Evolutionary conservation across 2,329 filamentous ascomycete species (phyloP).

Genomic region (Ophiostoma perfectum): DNA sequence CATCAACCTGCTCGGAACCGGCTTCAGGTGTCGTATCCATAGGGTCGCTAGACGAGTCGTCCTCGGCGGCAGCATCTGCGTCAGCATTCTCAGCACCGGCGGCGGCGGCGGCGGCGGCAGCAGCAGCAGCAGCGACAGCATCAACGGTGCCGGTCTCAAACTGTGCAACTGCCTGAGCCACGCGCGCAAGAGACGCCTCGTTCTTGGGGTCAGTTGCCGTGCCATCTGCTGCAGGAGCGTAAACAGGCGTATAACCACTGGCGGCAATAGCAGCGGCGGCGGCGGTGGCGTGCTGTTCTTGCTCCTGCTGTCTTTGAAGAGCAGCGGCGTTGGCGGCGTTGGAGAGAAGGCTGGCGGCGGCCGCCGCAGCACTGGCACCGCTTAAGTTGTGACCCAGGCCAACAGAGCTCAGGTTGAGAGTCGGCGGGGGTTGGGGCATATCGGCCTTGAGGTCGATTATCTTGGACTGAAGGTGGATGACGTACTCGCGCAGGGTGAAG

Average conservation of each 20-base stretch:
- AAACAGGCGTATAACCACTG: background rate
- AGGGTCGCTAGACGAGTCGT: constrained; percentile 14
- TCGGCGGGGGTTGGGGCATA: constrained; percentile 74
- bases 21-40: constrained; percentile 21
- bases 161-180: constrained; percentile 43
- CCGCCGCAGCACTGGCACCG: constrained; percentile 10
- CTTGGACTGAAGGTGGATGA: constrained; percentile 81
- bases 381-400: constrained; percentile 7
- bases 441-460: constrained; percentile 80
- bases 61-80: background rate
- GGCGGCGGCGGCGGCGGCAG: background rate
- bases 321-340: constrained; percentile 19
- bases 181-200: constrained; percentile 40
- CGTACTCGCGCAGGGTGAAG: constrained; percentile 84
- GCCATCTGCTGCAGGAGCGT: background rate
- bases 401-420: constrained; percentile 58
- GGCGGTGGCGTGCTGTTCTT: constrained; percentile 14
- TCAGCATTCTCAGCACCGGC: background rate
- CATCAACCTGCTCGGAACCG: background rate
- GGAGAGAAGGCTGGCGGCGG: constrained; percentile 21
- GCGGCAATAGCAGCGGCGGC: constrained; percentile 1
- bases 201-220: constrained; percentile 13
- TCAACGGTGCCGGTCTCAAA: constrained; percentile 23
- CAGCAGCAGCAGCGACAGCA: background rate
- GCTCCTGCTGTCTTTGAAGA: constrained; percentile 20